A percentile compares a stretch with the other conserved stretches of the same genome.
Evolutionary conservation across 345 rosid species (phyloP).

Genomic region (Erodium maritimum): DNA sequence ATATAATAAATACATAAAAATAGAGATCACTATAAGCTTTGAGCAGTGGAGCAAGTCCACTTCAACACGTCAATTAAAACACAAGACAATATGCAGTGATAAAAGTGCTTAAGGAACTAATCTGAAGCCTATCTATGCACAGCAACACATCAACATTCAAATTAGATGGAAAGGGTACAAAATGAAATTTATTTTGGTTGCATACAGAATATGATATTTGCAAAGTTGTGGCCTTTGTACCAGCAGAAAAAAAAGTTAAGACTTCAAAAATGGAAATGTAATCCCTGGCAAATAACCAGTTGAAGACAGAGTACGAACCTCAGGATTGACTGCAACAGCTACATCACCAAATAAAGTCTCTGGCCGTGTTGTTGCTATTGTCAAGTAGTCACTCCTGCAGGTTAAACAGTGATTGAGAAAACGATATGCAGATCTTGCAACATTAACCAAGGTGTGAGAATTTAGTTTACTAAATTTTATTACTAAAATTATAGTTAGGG

Average conservation of each 20-base stretch:
- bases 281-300: too few species aligned
- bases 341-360: conserved; percentile 97
- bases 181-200: neutral
- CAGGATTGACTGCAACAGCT: conserved; percentile 86
- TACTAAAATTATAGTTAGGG: too few species aligned
- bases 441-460: too few species aligned
- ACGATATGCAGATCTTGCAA: too few species aligned
- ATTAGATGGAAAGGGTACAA: neutral
- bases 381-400: conserved; percentile 70
- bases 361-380: conserved; percentile 91
- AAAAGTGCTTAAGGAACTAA: neutral
- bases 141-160: neutral
- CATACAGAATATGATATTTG: neutral
- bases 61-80: neutral
- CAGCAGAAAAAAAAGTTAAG: neutral
- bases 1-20: too few species aligned
- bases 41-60: neutral
- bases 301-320: conserved; percentile 26
- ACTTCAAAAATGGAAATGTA: neutral
- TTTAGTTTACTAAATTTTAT: too few species aligned
- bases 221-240: neutral
- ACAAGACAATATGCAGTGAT: neutral
- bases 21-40: neutral
- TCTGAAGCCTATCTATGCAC: neutral
- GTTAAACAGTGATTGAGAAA: too few species aligned